Conservation (phyloP, 2,329 filamentous ascomycete genomes). For the Colletotrichum sp. region DNA sequence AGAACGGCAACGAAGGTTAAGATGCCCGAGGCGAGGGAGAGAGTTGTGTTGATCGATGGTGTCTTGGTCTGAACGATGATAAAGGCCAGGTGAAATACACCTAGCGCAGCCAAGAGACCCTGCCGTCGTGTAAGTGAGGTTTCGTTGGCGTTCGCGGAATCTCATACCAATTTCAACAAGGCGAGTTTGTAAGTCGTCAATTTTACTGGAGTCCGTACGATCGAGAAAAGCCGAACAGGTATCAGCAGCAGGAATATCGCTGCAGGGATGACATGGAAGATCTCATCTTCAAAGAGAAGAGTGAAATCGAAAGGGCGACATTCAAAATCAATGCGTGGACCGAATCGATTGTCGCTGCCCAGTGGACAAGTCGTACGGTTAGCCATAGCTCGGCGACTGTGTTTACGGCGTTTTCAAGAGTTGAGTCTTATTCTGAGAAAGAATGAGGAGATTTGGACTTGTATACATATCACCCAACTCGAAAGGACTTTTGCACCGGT, state of each 20-base stretch:
- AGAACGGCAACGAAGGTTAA: not conserved
- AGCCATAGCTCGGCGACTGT: not conserved
- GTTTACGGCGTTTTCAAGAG: not conserved
- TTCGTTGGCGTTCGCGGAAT: too few species aligned
- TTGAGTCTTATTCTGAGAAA: not conserved
- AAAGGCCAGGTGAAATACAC: not conserved
- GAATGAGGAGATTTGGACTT: not conserved
- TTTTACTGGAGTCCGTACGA: not conserved
- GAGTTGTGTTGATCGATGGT: not conserved
- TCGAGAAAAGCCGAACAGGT: not conserved
- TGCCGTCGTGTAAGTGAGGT: not conserved
- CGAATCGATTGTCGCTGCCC: not conserved
- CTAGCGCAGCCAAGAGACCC: not conserved
- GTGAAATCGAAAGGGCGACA: slow-evolving; percentile 3
- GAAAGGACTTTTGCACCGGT: not conserved
- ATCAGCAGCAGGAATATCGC: not conserved
- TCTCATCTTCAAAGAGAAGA: not conserved
- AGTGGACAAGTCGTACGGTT: not conserved
- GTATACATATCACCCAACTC: not conserved
- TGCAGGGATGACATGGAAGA: not conserved
- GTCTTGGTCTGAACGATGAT: not conserved
- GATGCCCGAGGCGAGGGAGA: not conserved
- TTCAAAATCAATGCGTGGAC: not conserved
- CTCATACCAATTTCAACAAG: not conserved
- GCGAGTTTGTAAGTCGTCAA: not conserved